Evolutionary conservation across 192 early-diverging fungal genomes (phyloP).

Genomic region (Entomortierella chlamydospora): DNA sequence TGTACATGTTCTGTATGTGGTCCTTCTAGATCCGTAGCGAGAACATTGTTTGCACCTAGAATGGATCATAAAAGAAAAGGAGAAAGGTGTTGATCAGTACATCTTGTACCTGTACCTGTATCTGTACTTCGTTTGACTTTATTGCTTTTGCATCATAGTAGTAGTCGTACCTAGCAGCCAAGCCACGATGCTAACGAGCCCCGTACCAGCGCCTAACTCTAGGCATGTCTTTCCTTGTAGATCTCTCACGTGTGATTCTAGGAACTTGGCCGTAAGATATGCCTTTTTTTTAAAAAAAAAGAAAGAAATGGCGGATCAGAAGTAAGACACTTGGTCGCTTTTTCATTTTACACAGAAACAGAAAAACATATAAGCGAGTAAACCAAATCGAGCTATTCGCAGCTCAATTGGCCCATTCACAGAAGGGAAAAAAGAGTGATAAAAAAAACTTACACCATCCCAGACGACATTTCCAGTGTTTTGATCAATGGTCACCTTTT

Average conservation of each 20-base stretch:
- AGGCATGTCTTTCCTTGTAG: slow-evolving; percentile 43
- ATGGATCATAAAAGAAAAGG: too few relatives aligned
- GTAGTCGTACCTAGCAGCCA: slow-evolving; percentile 40
- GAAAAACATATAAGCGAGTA: neutral
- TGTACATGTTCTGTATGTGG: slow-evolving; percentile 33
- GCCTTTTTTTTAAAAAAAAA: slow-evolving; percentile 16
- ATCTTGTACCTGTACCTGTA: too few relatives aligned
- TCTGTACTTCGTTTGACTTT: neutral
- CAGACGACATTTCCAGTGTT: slow-evolving; percentile 56
- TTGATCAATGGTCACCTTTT: slow-evolving; percentile 48
- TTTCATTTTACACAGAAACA: too few relatives aligned
- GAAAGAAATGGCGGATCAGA: neutral
- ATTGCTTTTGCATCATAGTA: neutral
- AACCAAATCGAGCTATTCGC: too few relatives aligned
- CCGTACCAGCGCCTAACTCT: slow-evolving; percentile 49
- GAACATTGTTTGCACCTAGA: slow-evolving; percentile 30
- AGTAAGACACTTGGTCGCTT: too few relatives aligned
- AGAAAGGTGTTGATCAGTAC: too few relatives aligned
- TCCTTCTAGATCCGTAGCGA: slow-evolving; percentile 48
- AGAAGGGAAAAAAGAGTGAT: neutral
- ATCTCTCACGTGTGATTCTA: slow-evolving; percentile 27
- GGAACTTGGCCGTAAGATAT: slow-evolving; percentile 36
- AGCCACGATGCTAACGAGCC: slow-evolving; percentile 49
- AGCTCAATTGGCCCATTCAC: too few relatives aligned
- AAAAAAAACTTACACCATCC: slow-evolving; percentile 44